Percentiles rank a stretch among this genome's conserved stretches.
phyloP scores from a whole-genome alignment of 331 rosid genomes.

The Erythrophleum ivorense region DNA sequence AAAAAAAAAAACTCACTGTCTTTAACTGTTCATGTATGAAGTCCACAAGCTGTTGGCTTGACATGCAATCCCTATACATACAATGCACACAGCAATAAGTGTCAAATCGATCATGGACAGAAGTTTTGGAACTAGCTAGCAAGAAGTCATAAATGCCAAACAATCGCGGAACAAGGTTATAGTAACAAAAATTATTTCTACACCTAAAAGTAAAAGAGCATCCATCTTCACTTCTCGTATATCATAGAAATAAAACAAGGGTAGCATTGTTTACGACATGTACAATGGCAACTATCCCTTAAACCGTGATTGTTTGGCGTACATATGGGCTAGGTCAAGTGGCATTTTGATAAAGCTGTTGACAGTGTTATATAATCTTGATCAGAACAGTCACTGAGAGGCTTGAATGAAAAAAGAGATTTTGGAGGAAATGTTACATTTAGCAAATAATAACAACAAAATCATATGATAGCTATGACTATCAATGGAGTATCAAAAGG shows the following conservation, averaged over 20 bases:
- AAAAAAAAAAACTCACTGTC: conserved; percentile 60
- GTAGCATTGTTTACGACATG: not conserved
- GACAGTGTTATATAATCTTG: not conserved
- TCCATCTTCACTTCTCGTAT: not conserved
- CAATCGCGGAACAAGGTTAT: not conserved
- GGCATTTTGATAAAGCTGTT: not conserved
- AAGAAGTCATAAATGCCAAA: not conserved
- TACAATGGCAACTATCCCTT: not conserved
- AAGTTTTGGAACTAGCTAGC: not conserved
- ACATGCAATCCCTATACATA: conserved; percentile 87
- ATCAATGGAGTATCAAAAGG: not conserved
- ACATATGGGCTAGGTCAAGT: not conserved
- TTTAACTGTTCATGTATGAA: conserved; percentile 64
- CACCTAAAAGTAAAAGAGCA: not conserved
- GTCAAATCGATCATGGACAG: not conserved
- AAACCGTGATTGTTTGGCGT: too few species aligned
- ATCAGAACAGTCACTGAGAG: not conserved
- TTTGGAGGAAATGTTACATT: not conserved
- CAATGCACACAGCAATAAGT: not conserved
- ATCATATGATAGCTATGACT: not conserved
- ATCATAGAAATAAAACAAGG: not conserved
- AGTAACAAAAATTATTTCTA: not conserved
- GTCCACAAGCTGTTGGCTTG: conserved; percentile 95
- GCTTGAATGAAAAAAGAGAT: not conserved
- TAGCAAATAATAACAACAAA: not conserved